phyloP scores from a whole-genome alignment of 1,284 basidiomycete genomes.

The Cutaneotrichosporon sp. region DNA sequence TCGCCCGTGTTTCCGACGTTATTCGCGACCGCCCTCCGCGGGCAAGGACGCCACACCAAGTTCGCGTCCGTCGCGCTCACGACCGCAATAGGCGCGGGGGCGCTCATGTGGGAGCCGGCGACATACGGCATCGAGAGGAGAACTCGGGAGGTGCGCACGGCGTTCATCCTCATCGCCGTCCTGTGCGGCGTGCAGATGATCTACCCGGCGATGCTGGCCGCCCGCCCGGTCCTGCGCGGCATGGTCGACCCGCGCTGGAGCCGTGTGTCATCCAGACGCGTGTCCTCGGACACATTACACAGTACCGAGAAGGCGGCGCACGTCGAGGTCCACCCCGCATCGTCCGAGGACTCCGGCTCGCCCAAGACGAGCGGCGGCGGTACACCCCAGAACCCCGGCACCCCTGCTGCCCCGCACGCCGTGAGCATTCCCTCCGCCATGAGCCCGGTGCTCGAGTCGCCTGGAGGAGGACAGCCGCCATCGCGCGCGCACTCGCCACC shows the following conservation, averaged over 20 bases:
- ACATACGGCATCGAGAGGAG: slow-evolving; percentile 30
- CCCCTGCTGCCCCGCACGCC: not conserved
- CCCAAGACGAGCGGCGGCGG: not conserved
- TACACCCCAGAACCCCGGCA: not conserved
- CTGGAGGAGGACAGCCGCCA: not conserved
- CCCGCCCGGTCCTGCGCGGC: slow-evolving; percentile 23
- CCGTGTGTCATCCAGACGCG: not conserved
- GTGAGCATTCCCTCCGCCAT: not conserved
- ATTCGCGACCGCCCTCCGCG: slow-evolving; percentile 47
- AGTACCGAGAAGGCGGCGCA: slow-evolving; percentile 5
- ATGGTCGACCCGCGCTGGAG: slow-evolving; percentile 42
- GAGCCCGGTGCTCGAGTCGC: not conserved
- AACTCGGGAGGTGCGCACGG: slow-evolving; percentile 19
- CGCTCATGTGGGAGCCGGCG: slow-evolving; percentile 36
- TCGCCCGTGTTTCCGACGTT: slow-evolving; percentile 49
- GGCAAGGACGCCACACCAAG: slow-evolving; percentile 46
- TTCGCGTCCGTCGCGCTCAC: slow-evolving; percentile 37
- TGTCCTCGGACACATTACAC: not conserved
- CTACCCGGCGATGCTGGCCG: slow-evolving; percentile 29
- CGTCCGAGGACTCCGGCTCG: not conserved
- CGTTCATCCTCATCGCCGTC: slow-evolving; percentile 27
- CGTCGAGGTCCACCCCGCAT: not conserved
- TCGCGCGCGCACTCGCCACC: not conserved
- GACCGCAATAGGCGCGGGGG: slow-evolving; percentile 34
- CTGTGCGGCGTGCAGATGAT: slow-evolving; percentile 29